Evolutionary conservation across 1,139 yeast species (phyloP), one percentile per base, ranked within the genome.

Genomic region (Yamadazyma oceani): DNA sequence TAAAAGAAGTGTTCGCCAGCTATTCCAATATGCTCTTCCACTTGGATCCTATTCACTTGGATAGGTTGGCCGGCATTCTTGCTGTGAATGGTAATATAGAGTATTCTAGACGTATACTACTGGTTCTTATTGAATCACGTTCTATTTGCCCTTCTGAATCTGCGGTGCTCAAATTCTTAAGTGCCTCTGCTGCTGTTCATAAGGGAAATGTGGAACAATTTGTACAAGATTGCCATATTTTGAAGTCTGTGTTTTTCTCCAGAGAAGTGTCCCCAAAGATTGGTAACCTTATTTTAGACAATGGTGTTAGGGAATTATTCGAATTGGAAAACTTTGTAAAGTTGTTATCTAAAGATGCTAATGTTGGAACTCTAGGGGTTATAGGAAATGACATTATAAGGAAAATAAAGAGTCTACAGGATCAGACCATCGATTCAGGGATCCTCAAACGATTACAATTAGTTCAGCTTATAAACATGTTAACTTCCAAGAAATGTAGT

Each of bases 281-380:
- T 2, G 55, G 63, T 29, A 42, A 46, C 15, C 44, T 63, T 5
- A 40, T 69, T 5, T 44, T 68, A 30, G 40, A 46, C 7, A 39
- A 49, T 21, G 49, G 41, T 2, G 27, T 46, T 7, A 29, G 32
- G 25, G 31, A 27, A 31, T 39, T 46, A 1, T 49, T 47, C 29
- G 75, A 69, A 28, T 51, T 70, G 34, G 59, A 61, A 12, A 63
- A 65, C 33, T 57, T 69, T 27, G 26, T 67, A 3, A 50, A 47
- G 19, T 50, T 44, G 5, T 26, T 45, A 9, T 21, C 62, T 26
- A 47, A 51, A 1, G 52, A 42, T n/a, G 32, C 30, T 26, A 8
- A 26, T 15, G 19, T 27, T 16, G 36, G 32, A 6, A 38, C 34
- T 17, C 37, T 59, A 9, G 30, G 60, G 7, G 32, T 34, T 2